Conservation (phyloP, 805 yeast genomes). For the Wickerhamomyces strasburgensis region DNA sequence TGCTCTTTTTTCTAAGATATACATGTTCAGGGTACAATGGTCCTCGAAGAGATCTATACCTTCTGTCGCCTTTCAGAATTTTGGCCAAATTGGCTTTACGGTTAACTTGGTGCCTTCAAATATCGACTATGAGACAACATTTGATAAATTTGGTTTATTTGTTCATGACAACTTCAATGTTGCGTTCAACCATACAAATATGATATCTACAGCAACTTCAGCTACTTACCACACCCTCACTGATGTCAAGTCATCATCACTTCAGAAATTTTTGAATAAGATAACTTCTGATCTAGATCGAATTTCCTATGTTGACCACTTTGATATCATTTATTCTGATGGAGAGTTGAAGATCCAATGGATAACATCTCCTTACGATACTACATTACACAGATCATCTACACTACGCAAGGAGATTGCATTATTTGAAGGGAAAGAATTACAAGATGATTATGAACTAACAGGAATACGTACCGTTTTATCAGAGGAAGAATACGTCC, state of each 20-base stretch:
- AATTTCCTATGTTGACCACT: slow-evolving; percentile 16
- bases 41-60: slow-evolving; percentile 2
- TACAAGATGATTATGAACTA: slow-evolving; percentile 18
- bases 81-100: slow-evolving; percentile 15
- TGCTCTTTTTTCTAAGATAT: slow-evolving; percentile 11
- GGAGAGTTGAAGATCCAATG: slow-evolving; percentile 13
- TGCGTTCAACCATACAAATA: slow-evolving; percentile 7
- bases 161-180: slow-evolving; percentile 10
- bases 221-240: slow-evolving; percentile 16
- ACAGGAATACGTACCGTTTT: slow-evolving; percentile 20
- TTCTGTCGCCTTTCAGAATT: slow-evolving; percentile 16
- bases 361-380: slow-evolving; percentile 19
- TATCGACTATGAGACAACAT: slow-evolving; percentile 18
- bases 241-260: slow-evolving; percentile 14
- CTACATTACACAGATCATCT: slow-evolving; percentile 7
- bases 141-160: slow-evolving; percentile 18
- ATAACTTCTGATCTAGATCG: slow-evolving; percentile 15
- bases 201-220: slow-evolving; percentile 21
- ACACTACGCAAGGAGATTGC: slow-evolving; percentile 22
- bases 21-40: slow-evolving; percentile 21
- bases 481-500: slow-evolving; percentile 10
- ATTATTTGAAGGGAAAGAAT: slow-evolving; percentile 14
- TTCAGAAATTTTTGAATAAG: slow-evolving; percentile 15
- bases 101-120: slow-evolving; percentile 18
- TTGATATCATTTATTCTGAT: slow-evolving; percentile 17